A percentile compares a stretch with the other conserved stretches of the same genome.
Conservation (phyloP, 148 eudicot species). For the Cornus suecica region DNA sequence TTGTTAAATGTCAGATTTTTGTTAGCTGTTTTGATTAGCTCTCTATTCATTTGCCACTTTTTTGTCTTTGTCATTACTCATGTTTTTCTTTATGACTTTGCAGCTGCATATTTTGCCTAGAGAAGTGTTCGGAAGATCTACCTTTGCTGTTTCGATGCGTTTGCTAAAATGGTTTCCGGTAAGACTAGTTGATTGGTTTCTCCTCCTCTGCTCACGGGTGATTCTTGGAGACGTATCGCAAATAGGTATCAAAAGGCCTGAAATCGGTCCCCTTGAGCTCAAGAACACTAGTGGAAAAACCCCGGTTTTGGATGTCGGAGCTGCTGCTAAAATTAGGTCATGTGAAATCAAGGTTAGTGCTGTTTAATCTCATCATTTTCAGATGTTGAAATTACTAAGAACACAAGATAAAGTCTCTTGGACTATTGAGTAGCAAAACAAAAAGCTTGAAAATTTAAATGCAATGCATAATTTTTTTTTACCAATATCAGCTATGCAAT, state of each 20-base stretch:
- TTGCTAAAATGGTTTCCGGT: slow-evolving; percentile 25
- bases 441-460: too few species aligned
- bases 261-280: slow-evolving; percentile 26
- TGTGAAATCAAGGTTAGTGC: slow-evolving; percentile 23
- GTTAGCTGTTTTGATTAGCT: too few species aligned
- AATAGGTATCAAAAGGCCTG: slow-evolving; percentile 20
- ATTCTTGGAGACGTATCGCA: slow-evolving; percentile 9
- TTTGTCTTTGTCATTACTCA: neutral
- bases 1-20: too few species aligned
- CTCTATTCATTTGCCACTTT: neutral
- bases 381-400: neutral
- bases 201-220: slow-evolving; percentile 15
- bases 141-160: slow-evolving; percentile 16
- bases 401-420: too few species aligned
- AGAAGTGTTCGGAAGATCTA: slow-evolving; percentile 19
- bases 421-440: too few species aligned
- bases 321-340: slow-evolving; percentile 14
- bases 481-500: too few species aligned
- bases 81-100: neutral
- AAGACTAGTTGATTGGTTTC: slow-evolving; percentile 20
- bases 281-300: slow-evolving; percentile 20
- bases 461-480: too few species aligned
- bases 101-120: slow-evolving; percentile 29
- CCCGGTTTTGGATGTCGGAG: slow-evolving; percentile 29
- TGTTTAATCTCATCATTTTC: neutral